phyloP scores from a whole-genome alignment of 2,329 filamentous ascomycete species.

The Pezicula radicicola region DNA sequence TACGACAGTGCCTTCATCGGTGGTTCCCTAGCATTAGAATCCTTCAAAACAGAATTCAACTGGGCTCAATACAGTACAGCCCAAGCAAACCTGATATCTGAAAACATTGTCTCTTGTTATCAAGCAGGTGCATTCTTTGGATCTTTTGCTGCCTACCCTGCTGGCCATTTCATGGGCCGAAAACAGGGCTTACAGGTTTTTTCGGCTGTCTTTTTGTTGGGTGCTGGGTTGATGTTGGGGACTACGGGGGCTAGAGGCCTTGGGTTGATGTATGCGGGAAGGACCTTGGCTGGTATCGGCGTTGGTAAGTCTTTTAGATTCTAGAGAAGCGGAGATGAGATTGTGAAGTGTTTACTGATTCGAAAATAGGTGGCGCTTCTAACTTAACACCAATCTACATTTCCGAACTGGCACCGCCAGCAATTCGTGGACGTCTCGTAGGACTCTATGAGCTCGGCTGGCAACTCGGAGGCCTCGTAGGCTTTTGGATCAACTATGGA shows the following conservation, averaged over 20 bases:
- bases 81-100: slow-evolving; percentile 54
- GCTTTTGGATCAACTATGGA: slow-evolving; percentile 60
- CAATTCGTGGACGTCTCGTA: slow-evolving; percentile 59
- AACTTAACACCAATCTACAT: slow-evolving; percentile 49
- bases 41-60: slow-evolving; percentile 65
- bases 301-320: slow-evolving; percentile 39
- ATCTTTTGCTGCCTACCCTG: slow-evolving; percentile 61
- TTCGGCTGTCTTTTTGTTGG: slow-evolving; percentile 61
- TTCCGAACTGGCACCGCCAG: slow-evolving; percentile 55
- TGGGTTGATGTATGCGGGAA: slow-evolving; percentile 55
- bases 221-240: slow-evolving; percentile 68
- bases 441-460: slow-evolving; percentile 64
- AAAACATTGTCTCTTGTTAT: slow-evolving; percentile 77
- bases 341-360: too few species aligned
- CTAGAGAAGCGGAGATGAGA: too few species aligned
- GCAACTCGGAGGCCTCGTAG: slow-evolving; percentile 58
- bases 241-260: slow-evolving; percentile 57
- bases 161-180: slow-evolving; percentile 64
- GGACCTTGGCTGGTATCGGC: slow-evolving; percentile 59
- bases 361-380: neutral
- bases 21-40: slow-evolving; percentile 66
- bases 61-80: slow-evolving; percentile 40
- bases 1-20: slow-evolving; percentile 76
- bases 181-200: slow-evolving; percentile 60
- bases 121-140: slow-evolving; percentile 83